phyloP scores from a whole-genome alignment of 2,329 filamentous ascomycete species.

The Metarhizium album region DNA sequence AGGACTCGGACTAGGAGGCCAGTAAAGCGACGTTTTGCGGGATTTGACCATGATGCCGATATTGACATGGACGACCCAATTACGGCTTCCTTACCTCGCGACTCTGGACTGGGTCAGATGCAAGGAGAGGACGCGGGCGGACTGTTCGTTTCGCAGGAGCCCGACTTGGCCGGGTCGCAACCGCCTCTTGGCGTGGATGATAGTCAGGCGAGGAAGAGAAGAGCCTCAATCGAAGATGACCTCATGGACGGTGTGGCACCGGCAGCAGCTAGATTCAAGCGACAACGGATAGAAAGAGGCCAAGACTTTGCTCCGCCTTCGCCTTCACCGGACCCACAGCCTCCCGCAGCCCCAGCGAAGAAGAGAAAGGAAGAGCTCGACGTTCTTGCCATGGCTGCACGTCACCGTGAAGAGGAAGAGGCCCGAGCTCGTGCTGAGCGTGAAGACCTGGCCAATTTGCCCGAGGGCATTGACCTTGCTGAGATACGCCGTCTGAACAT shows the following conservation, averaged over 20 bases:
- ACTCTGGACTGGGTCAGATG: conserved; percentile 1
- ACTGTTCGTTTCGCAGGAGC: conserved; percentile 47
- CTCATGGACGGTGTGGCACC: conserved; percentile 65
- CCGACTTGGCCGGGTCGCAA: conserved; percentile 12
- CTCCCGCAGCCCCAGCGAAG: conserved; percentile 16
- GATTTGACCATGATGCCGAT: conserved; percentile 48
- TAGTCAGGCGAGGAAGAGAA: conserved; percentile 33
- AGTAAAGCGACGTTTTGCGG: conserved; percentile 54
- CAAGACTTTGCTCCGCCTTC: conserved; percentile 29
- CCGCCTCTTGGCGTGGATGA: conserved; percentile 12
- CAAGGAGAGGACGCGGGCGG: conserved; percentile 28
- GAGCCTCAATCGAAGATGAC: conserved; percentile 36
- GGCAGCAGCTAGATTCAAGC: conserved; percentile 66
- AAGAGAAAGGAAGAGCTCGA: conserved; percentile 52
- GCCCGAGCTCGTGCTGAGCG: conserved; percentile 45
- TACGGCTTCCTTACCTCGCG: neutral
- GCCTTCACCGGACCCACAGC: conserved; percentile 15
- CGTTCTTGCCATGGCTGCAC: conserved; percentile 54
- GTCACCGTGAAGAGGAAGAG: conserved; percentile 54
- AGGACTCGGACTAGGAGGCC: conserved; percentile 24
- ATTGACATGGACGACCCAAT: conserved; percentile 22
- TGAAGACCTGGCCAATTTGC: conserved; percentile 39
- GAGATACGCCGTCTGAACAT: conserved; percentile 65
- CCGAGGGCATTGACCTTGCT: conserved; percentile 57
- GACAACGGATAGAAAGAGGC: conserved; percentile 55